Evolutionary conservation across 2,329 filamentous ascomycete genomes (phyloP).

Genomic region (Pseudogymnoascus sp.): DNA sequence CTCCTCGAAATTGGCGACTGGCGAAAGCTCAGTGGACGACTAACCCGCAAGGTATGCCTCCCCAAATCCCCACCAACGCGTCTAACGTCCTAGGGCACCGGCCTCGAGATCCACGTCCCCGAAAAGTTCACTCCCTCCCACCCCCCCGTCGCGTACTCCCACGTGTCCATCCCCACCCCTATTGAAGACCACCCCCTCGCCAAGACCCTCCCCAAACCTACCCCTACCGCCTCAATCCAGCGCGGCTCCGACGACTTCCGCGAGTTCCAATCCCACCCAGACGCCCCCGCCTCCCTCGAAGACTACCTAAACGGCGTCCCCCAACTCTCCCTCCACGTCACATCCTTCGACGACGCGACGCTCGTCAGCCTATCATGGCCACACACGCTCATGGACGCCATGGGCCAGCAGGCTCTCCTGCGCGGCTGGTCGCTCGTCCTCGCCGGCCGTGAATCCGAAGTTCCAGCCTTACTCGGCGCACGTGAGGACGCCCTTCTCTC

Average conservation of each 20-base stretch:
- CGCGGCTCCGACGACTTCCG: constrained; percentile 23
- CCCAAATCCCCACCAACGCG: neutral
- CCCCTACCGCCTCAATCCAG: constrained; percentile 25
- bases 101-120: constrained; percentile 37
- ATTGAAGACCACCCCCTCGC: constrained; percentile 37
- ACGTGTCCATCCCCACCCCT: constrained; percentile 27
- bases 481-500: constrained; percentile 30
- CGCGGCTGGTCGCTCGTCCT: constrained; percentile 40
- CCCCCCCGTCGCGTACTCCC: constrained; percentile 36
- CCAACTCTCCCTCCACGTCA: constrained; percentile 40
- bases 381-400: constrained; percentile 41
- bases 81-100: constrained; percentile 17
- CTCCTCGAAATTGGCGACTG: constrained; percentile 36
- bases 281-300: constrained; percentile 26
- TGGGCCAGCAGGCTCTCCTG: constrained; percentile 36
- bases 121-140: constrained; percentile 28
- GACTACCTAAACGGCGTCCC: constrained; percentile 39
- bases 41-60: constrained; percentile 21
- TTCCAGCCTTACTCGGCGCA: constrained; percentile 30
- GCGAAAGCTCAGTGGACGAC: constrained; percentile 38
- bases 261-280: constrained; percentile 19
- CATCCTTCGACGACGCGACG: constrained; percentile 42
- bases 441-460: constrained; percentile 34
- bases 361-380: constrained; percentile 39
- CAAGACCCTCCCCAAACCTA: constrained; percentile 29